phyloP scores from a whole-genome alignment of 305 asterid species.

The Solanum chacoense region DNA sequence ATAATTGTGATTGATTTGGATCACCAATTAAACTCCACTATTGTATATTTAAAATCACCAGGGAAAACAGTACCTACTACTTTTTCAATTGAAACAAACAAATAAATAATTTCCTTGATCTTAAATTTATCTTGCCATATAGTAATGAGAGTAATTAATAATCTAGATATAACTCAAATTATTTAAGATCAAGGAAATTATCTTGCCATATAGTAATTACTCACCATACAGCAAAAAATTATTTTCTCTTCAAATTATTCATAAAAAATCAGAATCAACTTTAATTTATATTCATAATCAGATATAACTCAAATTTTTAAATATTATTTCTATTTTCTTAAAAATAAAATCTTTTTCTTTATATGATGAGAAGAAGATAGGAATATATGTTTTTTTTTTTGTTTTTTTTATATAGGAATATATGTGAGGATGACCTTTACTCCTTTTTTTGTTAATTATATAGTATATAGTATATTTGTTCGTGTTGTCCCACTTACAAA shows the following conservation, averaged over 20 bases:
- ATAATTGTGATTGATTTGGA: background rate
- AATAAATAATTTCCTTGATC: background rate
- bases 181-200: too few species aligned
- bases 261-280: background rate
- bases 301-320: background rate
- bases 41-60: background rate
- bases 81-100: background rate
- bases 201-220: too few species aligned
- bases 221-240: background rate
- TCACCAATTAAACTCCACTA: too few species aligned
- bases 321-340: background rate
- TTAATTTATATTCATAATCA: background rate
- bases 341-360: background rate
- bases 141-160: background rate
- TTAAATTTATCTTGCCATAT: background rate
- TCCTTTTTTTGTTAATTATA: background rate
- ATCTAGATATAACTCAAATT: background rate
- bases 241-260: background rate
- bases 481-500: background rate
- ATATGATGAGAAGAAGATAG: background rate
- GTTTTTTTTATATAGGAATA: too few species aligned
- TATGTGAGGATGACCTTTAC: background rate
- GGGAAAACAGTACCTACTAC: background rate
- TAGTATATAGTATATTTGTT: background rate
- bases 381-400: too few species aligned